phyloP scores from a whole-genome alignment of 176 grass and related monocot genomes.

The Typha latifolia region DNA sequence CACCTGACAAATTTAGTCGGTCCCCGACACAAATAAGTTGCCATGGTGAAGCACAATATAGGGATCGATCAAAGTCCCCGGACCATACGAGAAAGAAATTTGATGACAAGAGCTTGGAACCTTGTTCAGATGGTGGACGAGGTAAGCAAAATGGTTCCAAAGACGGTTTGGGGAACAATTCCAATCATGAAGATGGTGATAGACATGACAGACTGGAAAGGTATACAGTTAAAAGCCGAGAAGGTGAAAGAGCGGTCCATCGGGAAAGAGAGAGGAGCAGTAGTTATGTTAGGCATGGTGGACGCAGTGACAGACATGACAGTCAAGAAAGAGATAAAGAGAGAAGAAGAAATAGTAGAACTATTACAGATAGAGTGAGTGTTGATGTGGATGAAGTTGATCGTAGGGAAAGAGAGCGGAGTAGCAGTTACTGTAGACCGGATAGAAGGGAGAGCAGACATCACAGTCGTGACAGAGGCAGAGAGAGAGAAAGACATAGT shows the following conservation, averaged over 20 bases:
- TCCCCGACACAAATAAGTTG: constrained; percentile 23
- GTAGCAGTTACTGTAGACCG: constrained; percentile 42
- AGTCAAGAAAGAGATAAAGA: constrained; percentile 33
- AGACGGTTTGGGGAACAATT: constrained; percentile 26
- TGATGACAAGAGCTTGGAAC: constrained; percentile 5
- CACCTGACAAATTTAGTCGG: constrained; percentile 15
- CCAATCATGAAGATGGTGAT: constrained; percentile 16
- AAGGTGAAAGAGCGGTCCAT: constrained; percentile 15
- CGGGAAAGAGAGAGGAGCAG: constrained; percentile 31
- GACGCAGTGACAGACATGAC: constrained; percentile 29
- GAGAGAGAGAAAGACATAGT: constrained; percentile 42
- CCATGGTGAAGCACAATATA: constrained; percentile 15
- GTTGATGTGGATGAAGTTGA: constrained; percentile 25
- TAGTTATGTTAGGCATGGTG: constrained; percentile 12
- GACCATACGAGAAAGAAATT: constrained; percentile 1
- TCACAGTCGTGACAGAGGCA: constrained; percentile 22
- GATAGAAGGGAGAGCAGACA: constrained; percentile 28
- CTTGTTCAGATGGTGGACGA: constrained; percentile 3
- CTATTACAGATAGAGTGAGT: constrained; percentile 21
- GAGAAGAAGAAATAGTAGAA: constrained; percentile 22
- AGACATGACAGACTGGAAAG: constrained; percentile 25
- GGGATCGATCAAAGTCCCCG: constrained; percentile 26
- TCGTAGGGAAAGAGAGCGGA: constrained; percentile 45
- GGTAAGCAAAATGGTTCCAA: constrained; percentile 19
- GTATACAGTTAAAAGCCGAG: constrained; percentile 13